Conservation (phyloP, 2,329 filamentous ascomycete genomes). For the Xylariomycetidae sp. region DNA sequence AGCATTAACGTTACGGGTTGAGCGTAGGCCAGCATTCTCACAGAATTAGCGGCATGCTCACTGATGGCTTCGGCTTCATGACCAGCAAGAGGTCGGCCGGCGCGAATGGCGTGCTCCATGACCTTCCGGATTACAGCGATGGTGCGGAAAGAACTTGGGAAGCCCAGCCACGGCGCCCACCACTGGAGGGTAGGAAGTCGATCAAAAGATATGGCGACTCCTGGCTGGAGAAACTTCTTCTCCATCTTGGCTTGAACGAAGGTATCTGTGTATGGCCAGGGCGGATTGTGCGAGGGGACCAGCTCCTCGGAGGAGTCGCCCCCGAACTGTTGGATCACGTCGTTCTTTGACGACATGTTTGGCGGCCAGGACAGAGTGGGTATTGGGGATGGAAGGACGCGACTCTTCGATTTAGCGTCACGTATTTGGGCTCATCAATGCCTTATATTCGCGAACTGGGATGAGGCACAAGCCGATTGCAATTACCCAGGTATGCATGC, state of each 20-base stretch:
- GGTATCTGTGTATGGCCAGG: conserved; percentile 19
- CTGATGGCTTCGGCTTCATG: conserved; percentile 22
- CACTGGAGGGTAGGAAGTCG: conserved; percentile 10
- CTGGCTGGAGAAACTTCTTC: conserved; percentile 17
- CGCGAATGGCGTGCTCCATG: conserved; percentile 7
- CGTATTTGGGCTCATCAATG: no score
- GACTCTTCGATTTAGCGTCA: no score
- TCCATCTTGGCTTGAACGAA: conserved; percentile 14
- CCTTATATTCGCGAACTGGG: no score
- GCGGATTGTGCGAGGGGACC: conserved; percentile 6
- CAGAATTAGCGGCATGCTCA: conserved; percentile 18
- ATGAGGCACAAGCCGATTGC: no score
- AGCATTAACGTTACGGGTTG: conserved; percentile 19
- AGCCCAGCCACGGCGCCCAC: conserved; percentile 7
- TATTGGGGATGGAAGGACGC: no score
- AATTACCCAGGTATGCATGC: no score
- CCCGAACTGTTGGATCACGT: conserved; percentile 1
- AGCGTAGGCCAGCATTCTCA: conserved; percentile 27
- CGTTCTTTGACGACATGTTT: conserved; percentile 8
- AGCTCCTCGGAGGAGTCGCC: conserved; percentile 3
- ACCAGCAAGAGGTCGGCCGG: conserved; percentile 21
- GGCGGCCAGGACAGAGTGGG: not conserved
- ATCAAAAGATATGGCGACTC: conserved; percentile 24
- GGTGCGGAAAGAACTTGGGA: conserved; percentile 1
- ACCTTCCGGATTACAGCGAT: conserved; percentile 7